Percentiles rank a stretch among this genome's conserved stretches.
These are phyloP conservation scores for Euphrasia confusa DNA, from an alignment of 257 asterid genomes.

Conservation along the genomic window DNA sequence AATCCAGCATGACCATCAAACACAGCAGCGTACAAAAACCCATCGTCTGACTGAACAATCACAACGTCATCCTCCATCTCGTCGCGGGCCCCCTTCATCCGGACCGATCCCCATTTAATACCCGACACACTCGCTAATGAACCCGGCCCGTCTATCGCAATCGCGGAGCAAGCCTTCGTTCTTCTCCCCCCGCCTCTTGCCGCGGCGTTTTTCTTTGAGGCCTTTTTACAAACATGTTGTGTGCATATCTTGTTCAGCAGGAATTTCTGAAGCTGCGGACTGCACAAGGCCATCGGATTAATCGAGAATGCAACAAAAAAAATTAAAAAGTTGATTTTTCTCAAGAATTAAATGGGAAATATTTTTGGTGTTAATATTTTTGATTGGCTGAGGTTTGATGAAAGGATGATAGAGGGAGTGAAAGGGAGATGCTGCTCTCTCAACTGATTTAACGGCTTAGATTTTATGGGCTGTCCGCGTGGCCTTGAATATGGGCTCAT, in stretches of 20 bases:
- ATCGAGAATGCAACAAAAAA: neutral
- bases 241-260: conserved; percentile 40
- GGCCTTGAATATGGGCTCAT: no score
- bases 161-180: conserved; percentile 49
- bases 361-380: neutral
- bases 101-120: conserved; percentile 72
- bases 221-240: conserved; percentile 34
- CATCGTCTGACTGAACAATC: conserved; percentile 51
- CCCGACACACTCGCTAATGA: conserved; percentile 45
- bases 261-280: conserved; percentile 57
- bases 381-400: no score
- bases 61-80: conserved; percentile 95
- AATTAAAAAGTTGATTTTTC: no score
- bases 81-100: conserved; percentile 76
- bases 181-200: conserved; percentile 45
- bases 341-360: conserved; percentile 10
- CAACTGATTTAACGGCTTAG: no score
- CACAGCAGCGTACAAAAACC: conserved; percentile 82
- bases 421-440: no score
- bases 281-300: conserved; percentile 53
- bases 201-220: conserved; percentile 24
- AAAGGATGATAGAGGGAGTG: neutral
- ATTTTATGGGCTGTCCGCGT: no score
- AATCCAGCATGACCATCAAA: conserved; percentile 95
- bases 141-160: conserved; percentile 69